Base-by-base conservation (phyloP, 768 basidiomycete genomes). In the Kwoniella newhampshirensis region DNA sequence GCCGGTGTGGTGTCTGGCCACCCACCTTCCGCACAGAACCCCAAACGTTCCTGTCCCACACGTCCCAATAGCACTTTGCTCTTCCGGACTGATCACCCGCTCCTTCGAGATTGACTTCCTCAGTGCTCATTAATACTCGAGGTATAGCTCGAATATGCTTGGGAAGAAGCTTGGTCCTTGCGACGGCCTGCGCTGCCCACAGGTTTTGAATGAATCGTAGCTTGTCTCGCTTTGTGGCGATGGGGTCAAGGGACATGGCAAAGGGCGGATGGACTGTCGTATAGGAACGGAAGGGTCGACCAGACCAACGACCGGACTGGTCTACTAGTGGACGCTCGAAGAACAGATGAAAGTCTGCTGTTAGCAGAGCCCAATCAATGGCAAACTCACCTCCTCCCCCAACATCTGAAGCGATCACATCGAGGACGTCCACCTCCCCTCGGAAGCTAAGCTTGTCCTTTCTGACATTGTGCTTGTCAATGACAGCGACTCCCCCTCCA, bases 111-210 rank as follows among this genome's bases (percentile, higher is more conserved):
- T 79, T 82, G 70, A 91, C 87, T 2, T 93, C 87, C 71, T 90
- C 87, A 60, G 81, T 80, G 55, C 89, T 88, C 17, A 87, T 83
- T 4, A 87, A 81, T 60, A 64, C 63, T 25, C 60, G 32, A 4
- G 67, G 59, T 2, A 51, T 25, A 4, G 39, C 51, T 4, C 36
- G 18, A 28, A 26, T 23, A 39, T 55, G 51, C 39, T 60, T 57
- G 30, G 58, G 88, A 1, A 87, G 87, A 7, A 81, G 76, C 49
- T 84, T 83, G 1, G 89, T 83, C 55, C 92, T 81, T 63, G 87
- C 87, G 44, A 81, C 84, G 7, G 90, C 90, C 73, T 97, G 92
- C 21, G 85, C 86, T 40, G 82, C 82, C 92, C 92, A 97, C 11
- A 97, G 77, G 71, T 91, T 91, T 63, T 91, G 86, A 28, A 97